Evolutionary conservation across 2,329 filamentous ascomycete genomes (phyloP), one percentile per base, ranked within the genome.

Genomic region (Zymoseptoria ardabiliae): DNA sequence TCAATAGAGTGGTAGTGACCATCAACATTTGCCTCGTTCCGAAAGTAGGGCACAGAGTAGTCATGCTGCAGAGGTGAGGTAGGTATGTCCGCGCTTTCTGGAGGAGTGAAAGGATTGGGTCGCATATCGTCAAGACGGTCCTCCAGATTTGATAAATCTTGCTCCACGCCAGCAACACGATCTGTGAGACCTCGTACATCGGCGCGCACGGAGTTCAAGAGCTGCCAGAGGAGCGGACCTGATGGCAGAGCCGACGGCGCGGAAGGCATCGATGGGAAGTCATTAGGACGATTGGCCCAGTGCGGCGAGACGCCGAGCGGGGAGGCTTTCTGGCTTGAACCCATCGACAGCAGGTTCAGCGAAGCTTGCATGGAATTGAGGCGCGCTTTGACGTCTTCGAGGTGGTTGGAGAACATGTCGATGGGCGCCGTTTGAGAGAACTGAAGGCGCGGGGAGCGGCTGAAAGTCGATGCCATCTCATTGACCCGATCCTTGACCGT

Each of bases 401-500:
- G 49, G 13, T 60, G 54, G 25, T 59, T 49, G 41, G 54, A 56
- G 53, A 66, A 61, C 11, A 56, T 25, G 41, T 63, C 57, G 53
- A 22, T 45, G 49, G 54, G 49, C 45, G 53, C 35, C 54, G 45
- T 41, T 21, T 45, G 49, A 22, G 49, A 20, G 21, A 45, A 45
- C 13, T 45, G 13, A 45, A n/a, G n/a, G 53, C 50, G n/a, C 50
- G 52, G 55, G 17, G 35, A 35, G 25, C 53, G 55, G 35, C 30
- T 23, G 56, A 57, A 63, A 21, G 58, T 51, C 8, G 62, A 58
- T 8, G 63, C 56, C 65, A 70, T 65, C 20, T 65, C 52, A 21
- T 57, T 53, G 50, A 70, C 60, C 11, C 61, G 65, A n/a, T 60
- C 50, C 35, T 69, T 68, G 30, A 69, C 63, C 50, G 60, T 50